Evolutionary conservation across 2,329 filamentous ascomycete species (phyloP), one percentile per base, ranked within the genome.

Genomic region (Fusarium sp.): DNA sequence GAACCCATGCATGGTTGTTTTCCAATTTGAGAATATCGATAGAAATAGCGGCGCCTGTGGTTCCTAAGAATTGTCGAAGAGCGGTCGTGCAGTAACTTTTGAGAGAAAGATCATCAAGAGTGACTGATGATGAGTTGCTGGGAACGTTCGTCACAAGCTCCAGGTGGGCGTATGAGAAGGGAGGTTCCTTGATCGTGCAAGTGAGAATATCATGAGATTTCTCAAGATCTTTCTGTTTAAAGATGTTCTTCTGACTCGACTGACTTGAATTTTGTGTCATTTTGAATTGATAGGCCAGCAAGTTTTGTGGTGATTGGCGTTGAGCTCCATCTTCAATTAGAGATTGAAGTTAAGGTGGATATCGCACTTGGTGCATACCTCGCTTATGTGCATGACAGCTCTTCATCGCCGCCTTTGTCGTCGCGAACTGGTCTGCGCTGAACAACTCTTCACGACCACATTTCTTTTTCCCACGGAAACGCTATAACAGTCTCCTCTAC

Each of bases 1-100:
- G 83, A 50, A 93, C 77, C 89, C 90, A 92, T 57, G 86, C 86
- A 47, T 88, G 82, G 8, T 74, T 72, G 2, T 80, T 83, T 4
- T 86, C 79, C 0, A 89, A 80, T 70, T 89, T 88, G 34, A 95
- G 83, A 20, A 94, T 87, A 74, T 95, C 92, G 57, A 94, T 75
- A 2, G 89, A 81, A 5, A 94, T 89, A 12, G 87, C 88, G 3
- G 84, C 80, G 12, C 92, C 92, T 0, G 87, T 89, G 18, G 88
- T 79, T 20, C 92, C 92, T 2, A 95, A 85, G 72, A 92, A 94
- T 65, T 91, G 86, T 2, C 82, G 82, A 9, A 95, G 80, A 0
- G 91, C 89, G 1, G 85, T 78, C 3, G 85, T 87, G 70, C 91
- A 86, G 74, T 91, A 89, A 1, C 88, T 82, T 34, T 87, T 87